These are phyloP conservation scores for Ziziphus jujuba DNA, from an alignment of 306 rosid genomes.

Conservation along the genomic window DNA sequence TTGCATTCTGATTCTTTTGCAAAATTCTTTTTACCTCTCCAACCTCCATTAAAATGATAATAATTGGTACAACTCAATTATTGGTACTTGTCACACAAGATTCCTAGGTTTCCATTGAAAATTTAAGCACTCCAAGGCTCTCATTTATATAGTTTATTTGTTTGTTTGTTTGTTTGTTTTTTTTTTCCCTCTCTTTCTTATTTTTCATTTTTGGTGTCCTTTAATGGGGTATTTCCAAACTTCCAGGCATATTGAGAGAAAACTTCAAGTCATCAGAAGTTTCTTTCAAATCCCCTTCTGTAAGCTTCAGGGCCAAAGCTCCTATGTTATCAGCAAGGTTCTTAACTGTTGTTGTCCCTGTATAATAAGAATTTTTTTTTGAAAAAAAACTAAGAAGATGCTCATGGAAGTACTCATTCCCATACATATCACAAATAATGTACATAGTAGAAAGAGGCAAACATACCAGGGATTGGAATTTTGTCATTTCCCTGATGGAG, in stretches of 20 bases:
- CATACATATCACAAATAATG: too few species aligned
- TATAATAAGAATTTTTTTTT: not conserved
- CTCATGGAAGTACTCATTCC: too few species aligned
- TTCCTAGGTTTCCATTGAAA: too few species aligned
- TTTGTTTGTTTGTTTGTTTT: too few species aligned
- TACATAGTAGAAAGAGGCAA: not conserved
- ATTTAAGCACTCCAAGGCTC: too few species aligned
- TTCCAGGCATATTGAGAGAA: slow-evolving; percentile 36
- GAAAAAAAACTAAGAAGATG: not conserved
- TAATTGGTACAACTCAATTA: too few species aligned
- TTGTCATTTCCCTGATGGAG: slow-evolving; percentile 62
- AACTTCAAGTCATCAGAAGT: slow-evolving; percentile 43
- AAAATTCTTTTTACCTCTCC: not conserved
- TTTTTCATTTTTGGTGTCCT: slow-evolving; percentile 28
- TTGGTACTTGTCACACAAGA: too few species aligned
- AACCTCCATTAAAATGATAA: not conserved
- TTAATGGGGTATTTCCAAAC: slow-evolving; percentile 55
- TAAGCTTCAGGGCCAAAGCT: slow-evolving; percentile 56
- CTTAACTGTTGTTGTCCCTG: slow-evolving; percentile 61
- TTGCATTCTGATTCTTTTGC: not conserved
- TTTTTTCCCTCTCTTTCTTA: too few species aligned
- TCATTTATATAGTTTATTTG: too few species aligned
- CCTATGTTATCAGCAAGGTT: slow-evolving; percentile 64
- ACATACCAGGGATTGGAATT: slow-evolving; percentile 71
- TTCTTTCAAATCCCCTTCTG: slow-evolving; percentile 53